A percentile compares a stretch with the other conserved stretches of the same genome.
phyloP scores from a whole-genome alignment of 192 early-diverging fungal genomes.

The Podila epigama region DNA sequence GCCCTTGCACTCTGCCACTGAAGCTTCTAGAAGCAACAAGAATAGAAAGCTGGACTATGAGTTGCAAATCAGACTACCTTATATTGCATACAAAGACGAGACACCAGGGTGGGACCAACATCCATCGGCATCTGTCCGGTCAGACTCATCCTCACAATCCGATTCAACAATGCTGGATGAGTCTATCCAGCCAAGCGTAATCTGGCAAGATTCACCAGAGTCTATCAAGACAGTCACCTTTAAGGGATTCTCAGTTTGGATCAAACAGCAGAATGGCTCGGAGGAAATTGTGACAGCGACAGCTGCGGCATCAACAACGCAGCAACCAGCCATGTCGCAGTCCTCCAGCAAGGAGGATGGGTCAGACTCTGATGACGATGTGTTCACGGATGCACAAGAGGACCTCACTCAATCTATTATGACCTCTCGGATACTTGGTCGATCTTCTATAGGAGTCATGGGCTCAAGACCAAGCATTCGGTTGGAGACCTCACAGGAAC shows the following conservation, averaged over 20 bases:
- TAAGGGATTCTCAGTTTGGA: conserved; percentile 58
- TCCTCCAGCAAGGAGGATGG: conserved; percentile 1
- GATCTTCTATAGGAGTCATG: background rate
- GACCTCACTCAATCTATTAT: conserved; percentile 27
- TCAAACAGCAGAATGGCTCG: conserved; percentile 31
- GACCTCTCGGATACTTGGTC: conserved; percentile 11
- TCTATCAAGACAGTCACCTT: conserved; percentile 61
- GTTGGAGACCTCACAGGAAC: background rate
- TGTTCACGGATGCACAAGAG: conserved; percentile 45
- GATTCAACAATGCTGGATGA: conserved; percentile 36
- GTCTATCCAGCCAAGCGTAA: conserved; percentile 30
- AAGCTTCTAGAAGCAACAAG: too few relatives aligned
- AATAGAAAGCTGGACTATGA: conserved; percentile 56
- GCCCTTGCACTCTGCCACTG: too few relatives aligned
- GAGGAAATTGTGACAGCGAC: background rate
- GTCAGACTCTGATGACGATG: conserved; percentile 40
- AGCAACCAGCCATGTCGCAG: background rate
- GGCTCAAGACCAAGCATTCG: background rate
- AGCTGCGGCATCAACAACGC: background rate
- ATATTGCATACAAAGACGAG: conserved; percentile 64
- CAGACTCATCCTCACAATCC: conserved; percentile 2
- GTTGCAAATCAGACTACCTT: conserved; percentile 57
- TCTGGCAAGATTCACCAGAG: conserved; percentile 49
- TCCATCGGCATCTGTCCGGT: conserved; percentile 19
- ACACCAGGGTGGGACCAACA: conserved; percentile 59